These are phyloP conservation scores for Tetracentron sinense DNA, from an alignment of 164 flowering plant genomes.

Conservation along the genomic window DNA sequence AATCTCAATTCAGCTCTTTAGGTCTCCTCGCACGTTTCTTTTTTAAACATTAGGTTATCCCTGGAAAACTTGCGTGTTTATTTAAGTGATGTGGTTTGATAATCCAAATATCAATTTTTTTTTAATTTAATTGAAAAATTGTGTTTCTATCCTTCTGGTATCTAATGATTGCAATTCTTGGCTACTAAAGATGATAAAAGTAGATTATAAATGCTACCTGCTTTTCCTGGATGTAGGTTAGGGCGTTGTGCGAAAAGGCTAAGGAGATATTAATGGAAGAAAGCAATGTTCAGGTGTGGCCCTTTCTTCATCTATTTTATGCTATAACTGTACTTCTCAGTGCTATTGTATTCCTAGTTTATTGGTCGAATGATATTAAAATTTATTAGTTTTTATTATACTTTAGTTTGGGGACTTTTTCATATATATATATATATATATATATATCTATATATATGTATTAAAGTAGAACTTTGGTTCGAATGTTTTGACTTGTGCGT, in stretches of 20 bases:
- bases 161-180: background rate
- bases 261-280: constrained; percentile 83
- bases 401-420: background rate
- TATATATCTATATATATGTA: too few relatives aligned
- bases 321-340: background rate
- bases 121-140: too few relatives aligned
- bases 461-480: background rate
- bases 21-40: background rate
- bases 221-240: constrained; percentile 36
- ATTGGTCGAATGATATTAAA: too few relatives aligned
- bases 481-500: background rate
- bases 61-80: background rate
- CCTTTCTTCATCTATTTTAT: background rate
- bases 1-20: too few relatives aligned
- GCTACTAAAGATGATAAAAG: background rate
- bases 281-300: constrained; percentile 76
- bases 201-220: background rate
- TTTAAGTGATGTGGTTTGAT: too few relatives aligned
- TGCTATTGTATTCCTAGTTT: background rate
- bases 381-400: too few relatives aligned
- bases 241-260: constrained; percentile 65
- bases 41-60: background rate
- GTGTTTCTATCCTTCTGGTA: background rate
- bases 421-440: too few relatives aligned
- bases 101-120: background rate